A percentile compares a stretch with the other conserved stretches of the same genome.
Evolutionary conservation across 371 early-diverging fungal species (phyloP).

Genomic region (Mucor circinelloides): DNA sequence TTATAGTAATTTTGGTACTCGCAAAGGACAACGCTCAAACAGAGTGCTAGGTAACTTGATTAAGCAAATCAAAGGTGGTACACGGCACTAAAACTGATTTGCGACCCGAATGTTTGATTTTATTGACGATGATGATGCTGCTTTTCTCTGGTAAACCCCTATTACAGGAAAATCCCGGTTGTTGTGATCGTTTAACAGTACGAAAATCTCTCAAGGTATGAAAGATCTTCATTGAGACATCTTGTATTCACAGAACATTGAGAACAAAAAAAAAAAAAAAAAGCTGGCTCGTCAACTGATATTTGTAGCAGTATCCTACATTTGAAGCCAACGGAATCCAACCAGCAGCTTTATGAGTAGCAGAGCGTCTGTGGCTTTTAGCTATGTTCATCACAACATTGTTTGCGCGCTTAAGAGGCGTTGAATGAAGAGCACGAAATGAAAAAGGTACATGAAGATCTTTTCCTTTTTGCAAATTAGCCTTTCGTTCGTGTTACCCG

Average conservation of each 20-base stretch:
- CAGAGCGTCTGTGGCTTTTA: neutral
- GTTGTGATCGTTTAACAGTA: neutral
- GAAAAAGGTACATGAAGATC: neutral
- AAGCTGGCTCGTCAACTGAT: neutral
- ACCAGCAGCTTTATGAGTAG: no score
- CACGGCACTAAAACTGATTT: neutral
- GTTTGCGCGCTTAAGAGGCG: neutral
- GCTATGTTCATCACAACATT: neutral
- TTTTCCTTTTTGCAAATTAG: neutral
- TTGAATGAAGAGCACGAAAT: no score
- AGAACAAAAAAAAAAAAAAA: no score
- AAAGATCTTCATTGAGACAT: neutral
- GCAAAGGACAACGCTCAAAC: neutral
- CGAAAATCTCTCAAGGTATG: neutral
- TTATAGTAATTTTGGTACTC: constrained; percentile 1
- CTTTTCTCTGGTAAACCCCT: neutral
- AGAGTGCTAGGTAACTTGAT: neutral
- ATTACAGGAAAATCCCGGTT: neutral
- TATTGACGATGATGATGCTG: neutral
- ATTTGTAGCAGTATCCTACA: neutral
- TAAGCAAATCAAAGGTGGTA: neutral
- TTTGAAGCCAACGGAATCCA: neutral
- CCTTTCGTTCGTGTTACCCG: neutral
- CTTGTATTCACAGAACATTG: neutral
- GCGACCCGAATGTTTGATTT: neutral